Evolutionary conservation across 768 basidiomycete genomes (phyloP).

Genomic region (Hygrocybe coccinea): DNA sequence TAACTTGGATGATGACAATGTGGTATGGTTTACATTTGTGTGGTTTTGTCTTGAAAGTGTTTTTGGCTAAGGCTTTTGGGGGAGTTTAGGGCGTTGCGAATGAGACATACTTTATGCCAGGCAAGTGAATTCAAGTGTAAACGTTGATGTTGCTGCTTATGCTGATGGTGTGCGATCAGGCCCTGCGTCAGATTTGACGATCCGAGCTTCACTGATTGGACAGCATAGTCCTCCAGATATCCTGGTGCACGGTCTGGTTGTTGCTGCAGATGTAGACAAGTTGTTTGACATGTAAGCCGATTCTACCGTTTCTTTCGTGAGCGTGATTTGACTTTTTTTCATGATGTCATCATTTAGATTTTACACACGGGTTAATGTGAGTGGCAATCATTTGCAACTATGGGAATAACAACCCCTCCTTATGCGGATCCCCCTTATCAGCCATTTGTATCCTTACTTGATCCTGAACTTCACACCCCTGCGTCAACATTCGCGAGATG

Average conservation of each 20-base stretch:
- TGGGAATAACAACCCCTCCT: not conserved
- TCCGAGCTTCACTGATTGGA: slow-evolving; percentile 69
- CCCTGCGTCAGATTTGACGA: slow-evolving; percentile 65
- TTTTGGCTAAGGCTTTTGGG: slow-evolving; percentile 5
- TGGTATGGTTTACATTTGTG: slow-evolving; percentile 41
- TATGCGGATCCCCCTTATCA: slow-evolving; percentile 17
- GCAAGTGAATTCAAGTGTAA: slow-evolving; percentile 30
- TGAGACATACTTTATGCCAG: slow-evolving; percentile 75
- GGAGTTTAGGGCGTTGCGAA: slow-evolving; percentile 66
- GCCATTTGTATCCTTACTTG: slow-evolving; percentile 72
- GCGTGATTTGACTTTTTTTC: not conserved
- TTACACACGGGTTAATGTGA: slow-evolving; percentile 64
- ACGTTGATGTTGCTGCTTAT: not conserved
- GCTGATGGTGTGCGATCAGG: slow-evolving; percentile 34
- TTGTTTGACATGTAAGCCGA: slow-evolving; percentile 74
- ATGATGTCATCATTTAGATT: slow-evolving; percentile 43
- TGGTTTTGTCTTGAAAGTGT: slow-evolving; percentile 9
- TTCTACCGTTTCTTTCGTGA: slow-evolving; percentile 4
- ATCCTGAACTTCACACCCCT: slow-evolving; percentile 77
- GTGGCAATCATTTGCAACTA: slow-evolving; percentile 13
- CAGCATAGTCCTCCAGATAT: slow-evolving; percentile 79
- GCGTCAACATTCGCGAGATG: slow-evolving; percentile 75
- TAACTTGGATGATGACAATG: slow-evolving; percentile 57
- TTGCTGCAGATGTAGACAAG: slow-evolving; percentile 71
- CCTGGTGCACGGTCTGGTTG: slow-evolving; percentile 72